phyloP scores from a whole-genome alignment of 805 yeast genomes.

The Lipomyces anomalus region DNA sequence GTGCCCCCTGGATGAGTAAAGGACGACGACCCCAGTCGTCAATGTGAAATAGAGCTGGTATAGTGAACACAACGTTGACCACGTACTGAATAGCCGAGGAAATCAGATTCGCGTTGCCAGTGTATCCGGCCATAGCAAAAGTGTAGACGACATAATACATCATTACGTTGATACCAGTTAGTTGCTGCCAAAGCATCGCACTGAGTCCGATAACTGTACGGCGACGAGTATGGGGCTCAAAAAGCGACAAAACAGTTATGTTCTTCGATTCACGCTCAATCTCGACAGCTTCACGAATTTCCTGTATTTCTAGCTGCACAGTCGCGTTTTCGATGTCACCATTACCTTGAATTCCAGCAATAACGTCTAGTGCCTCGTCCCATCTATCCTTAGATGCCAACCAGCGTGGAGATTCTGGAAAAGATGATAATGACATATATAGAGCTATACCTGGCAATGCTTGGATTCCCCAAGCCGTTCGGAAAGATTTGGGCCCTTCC shows the following conservation, averaged over 20 bases:
- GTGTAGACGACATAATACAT: constrained; percentile 62
- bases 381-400: constrained; percentile 45
- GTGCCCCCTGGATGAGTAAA: constrained; percentile 25
- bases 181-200: constrained; percentile 50
- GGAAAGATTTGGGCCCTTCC: constrained; percentile 37
- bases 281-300: constrained; percentile 51
- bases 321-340: constrained; percentile 31
- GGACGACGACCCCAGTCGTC: constrained; percentile 61
- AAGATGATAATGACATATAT: constrained; percentile 37
- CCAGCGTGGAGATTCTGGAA: constrained; percentile 41
- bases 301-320: constrained; percentile 50
- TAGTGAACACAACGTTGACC: constrained; percentile 48
- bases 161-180: constrained; percentile 60
- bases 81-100: constrained; percentile 56
- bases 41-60: constrained; percentile 54
- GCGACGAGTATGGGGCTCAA: constrained; percentile 43
- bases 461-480: constrained; percentile 55
- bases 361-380: constrained; percentile 37
- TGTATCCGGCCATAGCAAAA: constrained; percentile 40
- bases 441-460: constrained; percentile 46
- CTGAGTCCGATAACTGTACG: constrained; percentile 45
- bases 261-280: constrained; percentile 47
- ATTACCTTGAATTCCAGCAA: constrained; percentile 24
- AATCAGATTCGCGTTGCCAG: constrained; percentile 41
- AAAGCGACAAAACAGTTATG: constrained; percentile 43